Base-by-base conservation (phyloP, 176 grass and related monocot genomes). In the Alloteropsis semialata region DNA sequence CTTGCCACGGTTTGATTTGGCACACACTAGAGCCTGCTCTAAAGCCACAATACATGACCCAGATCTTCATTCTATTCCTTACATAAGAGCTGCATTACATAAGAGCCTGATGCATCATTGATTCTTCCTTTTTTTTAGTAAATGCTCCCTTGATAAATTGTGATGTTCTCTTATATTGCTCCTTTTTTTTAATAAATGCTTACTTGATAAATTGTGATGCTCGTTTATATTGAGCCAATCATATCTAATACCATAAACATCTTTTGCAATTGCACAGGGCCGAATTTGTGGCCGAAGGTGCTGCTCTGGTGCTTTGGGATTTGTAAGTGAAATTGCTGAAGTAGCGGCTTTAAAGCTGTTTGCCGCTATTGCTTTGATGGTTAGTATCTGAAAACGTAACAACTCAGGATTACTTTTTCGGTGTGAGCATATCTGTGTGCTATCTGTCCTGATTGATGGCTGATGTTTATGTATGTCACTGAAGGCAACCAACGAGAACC, bases 401-500 rank as follows among this genome's bases (percentile, higher is more conserved):
- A 22, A 38, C 53, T 63, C 62, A 69, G 5, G 46, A 49, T 10
- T 72, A 72, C 44, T 62, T n/a, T 78, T 79, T 79, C 4, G 19
- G 42, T 70, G 21, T 57, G 17, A 79, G 27, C 15, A 73, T 81
- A 22, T 12, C 39, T 85, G 33, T 67, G 69, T 61, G 32, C 11
- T 13, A 0, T 50, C 54, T 55, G 75, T 38, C 28, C 25, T 68
- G n/a, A 4, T 73, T 43, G 22, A 86, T 80, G 53, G 19, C 30
- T 50, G 76, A 11, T 57, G 39, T 7, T 18, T 65, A 28, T 59
- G 64, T 5, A n/a, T 34, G 29, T 49, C 81, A 78, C 42, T 79
- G 71, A 88, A 99, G 93, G 87, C 96, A 57, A 96, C 96, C 22
- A 99, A 99, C 34, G 93, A 99, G 64, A 99, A 96, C 76, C 89